Percentiles rank a stretch among this genome's conserved stretches.
Evolutionary conservation across 306 rosid genomes (phyloP).

Genomic region (Rosa chinensis): DNA sequence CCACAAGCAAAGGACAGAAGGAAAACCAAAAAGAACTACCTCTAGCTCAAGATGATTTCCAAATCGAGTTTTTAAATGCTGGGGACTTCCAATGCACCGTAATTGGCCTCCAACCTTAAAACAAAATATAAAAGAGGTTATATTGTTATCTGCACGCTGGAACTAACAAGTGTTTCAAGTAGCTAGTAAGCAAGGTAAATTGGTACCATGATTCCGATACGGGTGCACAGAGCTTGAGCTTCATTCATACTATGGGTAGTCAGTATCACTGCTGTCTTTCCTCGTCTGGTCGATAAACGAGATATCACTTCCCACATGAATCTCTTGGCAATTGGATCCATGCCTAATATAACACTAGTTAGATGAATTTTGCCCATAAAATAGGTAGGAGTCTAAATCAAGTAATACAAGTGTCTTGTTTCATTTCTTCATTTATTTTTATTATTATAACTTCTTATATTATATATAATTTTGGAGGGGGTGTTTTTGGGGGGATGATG

Average conservation of each 20-base stretch:
- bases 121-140: constrained; percentile 25
- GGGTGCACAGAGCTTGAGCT: constrained; percentile 95
- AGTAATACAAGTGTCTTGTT: not conserved
- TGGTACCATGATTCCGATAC: constrained; percentile 91
- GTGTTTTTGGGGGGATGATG: not conserved
- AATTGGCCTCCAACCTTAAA: constrained; percentile 86
- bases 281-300: constrained; percentile 82
- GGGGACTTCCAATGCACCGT: constrained; percentile 92
- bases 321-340: constrained; percentile 97
- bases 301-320: constrained; percentile 99
- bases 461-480: not conserved
- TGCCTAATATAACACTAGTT: constrained; percentile 51
- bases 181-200: constrained; percentile 22
- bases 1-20: not conserved
- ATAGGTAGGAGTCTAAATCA: not conserved
- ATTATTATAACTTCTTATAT: too few relatives aligned
- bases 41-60: constrained; percentile 94
- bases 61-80: constrained; percentile 86
- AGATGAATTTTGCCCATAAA: not conserved
- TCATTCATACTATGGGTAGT: constrained; percentile 98
- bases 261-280: constrained; percentile 93
- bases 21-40: constrained; percentile 39
- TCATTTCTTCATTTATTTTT: not conserved
- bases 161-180: constrained; percentile 23
- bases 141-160: constrained; percentile 12